Evolutionary conservation across 306 rosid species (phyloP).

Genomic region (Luffa acutangula): DNA sequence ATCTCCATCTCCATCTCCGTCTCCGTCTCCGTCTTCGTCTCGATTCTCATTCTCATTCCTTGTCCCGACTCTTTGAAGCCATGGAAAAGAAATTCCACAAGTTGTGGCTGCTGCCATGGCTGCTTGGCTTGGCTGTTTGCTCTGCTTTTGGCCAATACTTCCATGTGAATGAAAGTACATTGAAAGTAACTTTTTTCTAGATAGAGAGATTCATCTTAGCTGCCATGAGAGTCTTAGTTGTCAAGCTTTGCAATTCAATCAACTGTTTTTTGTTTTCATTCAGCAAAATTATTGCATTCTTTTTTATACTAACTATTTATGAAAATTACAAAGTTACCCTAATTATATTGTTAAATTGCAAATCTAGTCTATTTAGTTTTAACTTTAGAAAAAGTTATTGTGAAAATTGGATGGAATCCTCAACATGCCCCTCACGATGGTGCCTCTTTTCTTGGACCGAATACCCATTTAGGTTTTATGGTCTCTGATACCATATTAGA

Average conservation of each 20-base stretch:
- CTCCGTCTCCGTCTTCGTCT: background rate
- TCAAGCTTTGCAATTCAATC: background rate
- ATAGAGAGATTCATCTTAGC: background rate
- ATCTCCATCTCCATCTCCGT: background rate
- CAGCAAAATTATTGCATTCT: background rate
- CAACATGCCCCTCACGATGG: too few species aligned
- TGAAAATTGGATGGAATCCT: too few species aligned
- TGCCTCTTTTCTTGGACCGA: too few species aligned
- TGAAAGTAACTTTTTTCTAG: background rate
- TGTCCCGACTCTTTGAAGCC: background rate
- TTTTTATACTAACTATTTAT: too few species aligned
- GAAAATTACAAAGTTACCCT: too few species aligned
- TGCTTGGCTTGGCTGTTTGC: background rate
- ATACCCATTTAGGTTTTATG: too few species aligned
- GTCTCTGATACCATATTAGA: too few species aligned
- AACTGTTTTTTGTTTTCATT: background rate
- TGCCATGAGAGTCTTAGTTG: background rate
- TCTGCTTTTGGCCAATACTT: background rate
- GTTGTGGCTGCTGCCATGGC: constrained; percentile 4
- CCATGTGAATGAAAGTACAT: background rate
- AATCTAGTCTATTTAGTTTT: too few species aligned
- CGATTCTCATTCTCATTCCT: background rate
- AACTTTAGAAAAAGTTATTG: too few species aligned
- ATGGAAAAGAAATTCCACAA: background rate
- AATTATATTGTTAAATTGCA: too few species aligned